Conservation (phyloP, 805 yeast genomes). For the Nakazawaea sp. region DNA sequence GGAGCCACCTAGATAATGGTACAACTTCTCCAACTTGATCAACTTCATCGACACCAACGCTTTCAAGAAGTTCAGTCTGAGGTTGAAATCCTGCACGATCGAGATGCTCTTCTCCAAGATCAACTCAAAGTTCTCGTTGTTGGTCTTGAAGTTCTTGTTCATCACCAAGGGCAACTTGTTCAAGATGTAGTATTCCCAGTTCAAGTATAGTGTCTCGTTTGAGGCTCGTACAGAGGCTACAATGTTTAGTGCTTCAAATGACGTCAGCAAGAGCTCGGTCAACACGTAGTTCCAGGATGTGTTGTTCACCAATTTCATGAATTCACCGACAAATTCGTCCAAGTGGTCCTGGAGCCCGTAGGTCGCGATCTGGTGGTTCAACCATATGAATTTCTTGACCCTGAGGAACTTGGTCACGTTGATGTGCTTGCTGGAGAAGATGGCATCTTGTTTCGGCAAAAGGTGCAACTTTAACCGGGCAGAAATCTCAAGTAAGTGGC, state of each 20-base stretch:
- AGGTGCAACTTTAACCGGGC: constrained; percentile 1
- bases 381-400: constrained; percentile 9
- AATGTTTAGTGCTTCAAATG: constrained; percentile 7
- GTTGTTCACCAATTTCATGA: constrained; percentile 6
- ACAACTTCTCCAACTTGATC: constrained; percentile 10
- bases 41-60: constrained; percentile 5
- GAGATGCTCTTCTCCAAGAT: constrained; percentile 6
- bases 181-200: constrained; percentile 8
- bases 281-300: constrained; percentile 4
- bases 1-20: constrained; percentile 1
- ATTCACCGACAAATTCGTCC: constrained; percentile 6
- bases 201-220: not conserved
- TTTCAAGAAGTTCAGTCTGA: constrained; percentile 4
- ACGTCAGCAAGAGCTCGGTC: constrained; percentile 6
- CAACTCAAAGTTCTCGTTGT: constrained; percentile 6
- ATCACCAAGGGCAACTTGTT: constrained; percentile 7
- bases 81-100: not conserved
- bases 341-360: constrained; percentile 3
- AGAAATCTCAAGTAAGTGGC: not conserved
- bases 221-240: not conserved
- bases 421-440: not conserved
- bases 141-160: constrained; percentile 2
- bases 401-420: constrained; percentile 3
- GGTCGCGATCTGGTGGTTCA: constrained; percentile 4
- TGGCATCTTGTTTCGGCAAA: not conserved